Conservation (phyloP, 371 early-diverging fungal species). For the Rhizomucor pusillus region DNA sequence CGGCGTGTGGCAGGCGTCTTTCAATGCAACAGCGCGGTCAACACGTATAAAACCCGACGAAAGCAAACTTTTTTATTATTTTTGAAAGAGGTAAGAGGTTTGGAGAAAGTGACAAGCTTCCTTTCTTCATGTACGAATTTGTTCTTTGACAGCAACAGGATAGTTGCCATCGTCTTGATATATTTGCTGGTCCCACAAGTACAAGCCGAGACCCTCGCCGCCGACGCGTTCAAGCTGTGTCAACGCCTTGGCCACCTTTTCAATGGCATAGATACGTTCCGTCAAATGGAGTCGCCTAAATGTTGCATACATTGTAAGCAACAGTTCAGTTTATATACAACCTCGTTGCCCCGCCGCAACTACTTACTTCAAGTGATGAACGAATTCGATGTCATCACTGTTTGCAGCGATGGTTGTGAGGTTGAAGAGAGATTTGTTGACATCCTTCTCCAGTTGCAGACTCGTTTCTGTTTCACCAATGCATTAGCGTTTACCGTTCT, state of each 20-base stretch:
- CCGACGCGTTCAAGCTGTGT: conserved; percentile 54
- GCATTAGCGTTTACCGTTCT: background rate
- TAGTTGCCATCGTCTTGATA: conserved; percentile 27
- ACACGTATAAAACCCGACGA: no score
- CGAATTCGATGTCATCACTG: conserved; percentile 54
- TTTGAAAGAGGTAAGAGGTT: no score
- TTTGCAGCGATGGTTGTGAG: conserved; percentile 50
- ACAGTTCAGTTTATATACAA: background rate
- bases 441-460: conserved; percentile 46
- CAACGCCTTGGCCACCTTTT: conserved; percentile 42
- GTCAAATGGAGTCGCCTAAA: conserved; percentile 28
- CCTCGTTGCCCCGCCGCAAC: background rate
- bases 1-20: no score
- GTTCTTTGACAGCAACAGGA: conserved; percentile 1
- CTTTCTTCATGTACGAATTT: no score
- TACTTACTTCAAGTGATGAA: conserved; percentile 54
- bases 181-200: conserved; percentile 40
- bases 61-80: no score
- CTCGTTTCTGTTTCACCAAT: conserved; percentile 24
- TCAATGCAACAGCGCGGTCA: no score
- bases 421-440: conserved; percentile 59
- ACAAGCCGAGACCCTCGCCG: conserved; percentile 52
- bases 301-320: background rate
- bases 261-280: conserved; percentile 45
- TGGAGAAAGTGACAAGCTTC: no score